Conservation (phyloP, 192 early-diverging fungal genomes). For the Mortierella hygrophila region DNA sequence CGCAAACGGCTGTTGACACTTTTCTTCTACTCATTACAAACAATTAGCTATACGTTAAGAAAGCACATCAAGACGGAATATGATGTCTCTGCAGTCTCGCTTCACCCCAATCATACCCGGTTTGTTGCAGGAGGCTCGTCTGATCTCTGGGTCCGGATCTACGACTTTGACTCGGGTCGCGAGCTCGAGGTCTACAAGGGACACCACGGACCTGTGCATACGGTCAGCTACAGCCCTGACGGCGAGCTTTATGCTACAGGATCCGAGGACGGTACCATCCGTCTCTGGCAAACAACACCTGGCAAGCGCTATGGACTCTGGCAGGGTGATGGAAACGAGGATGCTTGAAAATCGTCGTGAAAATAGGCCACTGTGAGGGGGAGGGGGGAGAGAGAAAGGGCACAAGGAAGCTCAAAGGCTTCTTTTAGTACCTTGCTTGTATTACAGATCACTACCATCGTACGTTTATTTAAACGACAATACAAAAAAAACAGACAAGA, state of each 20-base stretch:
- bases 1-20: background rate
- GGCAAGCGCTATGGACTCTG: slow-evolving; percentile 87
- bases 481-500: background rate
- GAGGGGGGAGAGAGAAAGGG: background rate
- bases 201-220: slow-evolving; percentile 92
- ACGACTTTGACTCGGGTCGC: slow-evolving; percentile 82
- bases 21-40: background rate
- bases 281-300: slow-evolving; percentile 90
- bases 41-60: slow-evolving; percentile 57
- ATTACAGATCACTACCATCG: too few species aligned
- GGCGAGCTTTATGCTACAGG: slow-evolving; percentile 93
- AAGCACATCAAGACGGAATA: slow-evolving; percentile 72
- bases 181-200: slow-evolving; percentile 90
- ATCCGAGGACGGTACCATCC: slow-evolving; percentile 92
- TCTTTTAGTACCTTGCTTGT: background rate
- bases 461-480: background rate
- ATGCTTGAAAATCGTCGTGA: slow-evolving; percentile 13
- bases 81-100: slow-evolving; percentile 82
- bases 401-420: background rate
- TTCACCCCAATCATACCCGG: slow-evolving; percentile 82
- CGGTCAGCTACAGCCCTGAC: slow-evolving; percentile 92
- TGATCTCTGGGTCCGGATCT: slow-evolving; percentile 89
- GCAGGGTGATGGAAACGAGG: slow-evolving; percentile 68
- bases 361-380: background rate
- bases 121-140: slow-evolving; percentile 86